Evolutionary conservation across 2,329 filamentous ascomycete genomes (phyloP).

Genomic region (Daldinia sp.): DNA sequence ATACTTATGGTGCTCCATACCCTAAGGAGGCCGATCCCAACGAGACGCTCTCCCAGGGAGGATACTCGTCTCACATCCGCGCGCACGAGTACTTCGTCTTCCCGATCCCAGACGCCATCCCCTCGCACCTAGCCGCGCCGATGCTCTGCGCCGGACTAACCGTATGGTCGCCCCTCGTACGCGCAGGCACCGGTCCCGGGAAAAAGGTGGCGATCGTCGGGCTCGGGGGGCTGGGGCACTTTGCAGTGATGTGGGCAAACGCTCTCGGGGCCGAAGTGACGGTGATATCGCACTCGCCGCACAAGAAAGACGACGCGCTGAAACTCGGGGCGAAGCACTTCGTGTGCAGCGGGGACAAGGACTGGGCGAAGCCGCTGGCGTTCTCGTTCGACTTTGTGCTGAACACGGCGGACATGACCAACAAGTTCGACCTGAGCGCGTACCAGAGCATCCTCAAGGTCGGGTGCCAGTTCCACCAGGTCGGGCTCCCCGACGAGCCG

Average conservation of each 20-base stretch:
- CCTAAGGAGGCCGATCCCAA: conserved; percentile 62
- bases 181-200: conserved; percentile 73
- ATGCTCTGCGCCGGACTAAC: conserved; percentile 84
- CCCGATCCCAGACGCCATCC: conserved; percentile 63
- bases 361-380: conserved; percentile 65
- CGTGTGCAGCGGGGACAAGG: conserved; percentile 56
- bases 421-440: conserved; percentile 62
- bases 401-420: conserved; percentile 58
- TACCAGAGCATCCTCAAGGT: conserved; percentile 62
- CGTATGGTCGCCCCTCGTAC: conserved; percentile 72
- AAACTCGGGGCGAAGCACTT: conserved; percentile 69
- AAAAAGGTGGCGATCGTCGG: conserved; percentile 77
- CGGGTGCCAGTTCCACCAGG: conserved; percentile 64
- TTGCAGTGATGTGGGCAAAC: conserved; percentile 74
- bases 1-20: conserved; percentile 67
- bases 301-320: conserved; percentile 67
- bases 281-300: conserved; percentile 66
- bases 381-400: conserved; percentile 61
- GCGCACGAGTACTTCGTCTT: conserved; percentile 67
- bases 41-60: conserved; percentile 71
- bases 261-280: conserved; percentile 74
- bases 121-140: conserved; percentile 64
- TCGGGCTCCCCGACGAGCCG: conserved; percentile 63
- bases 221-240: conserved; percentile 77
- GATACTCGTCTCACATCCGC: conserved; percentile 60